A percentile compares a stretch with the other conserved stretches of the same genome.
Conservation (phyloP, 129 eudicot species). For the Helianthus tuberosus region DNA sequence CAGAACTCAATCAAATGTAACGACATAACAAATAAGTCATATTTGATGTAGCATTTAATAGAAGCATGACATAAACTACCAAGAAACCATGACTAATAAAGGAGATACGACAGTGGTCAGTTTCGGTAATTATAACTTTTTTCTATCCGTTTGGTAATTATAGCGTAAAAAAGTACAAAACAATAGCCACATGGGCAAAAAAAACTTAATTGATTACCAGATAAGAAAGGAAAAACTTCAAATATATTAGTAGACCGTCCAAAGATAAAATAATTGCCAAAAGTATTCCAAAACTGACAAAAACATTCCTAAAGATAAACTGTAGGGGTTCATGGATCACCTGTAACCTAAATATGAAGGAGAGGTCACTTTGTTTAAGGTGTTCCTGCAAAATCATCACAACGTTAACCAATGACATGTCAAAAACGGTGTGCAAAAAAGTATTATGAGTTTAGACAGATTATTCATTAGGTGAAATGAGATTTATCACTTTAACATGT, state of each 20-base stretch:
- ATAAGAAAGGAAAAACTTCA: neutral
- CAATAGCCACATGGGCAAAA: neutral
- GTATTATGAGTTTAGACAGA: neutral
- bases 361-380: constrained; percentile 82
- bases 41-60: constrained; percentile 13
- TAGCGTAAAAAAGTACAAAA: neutral
- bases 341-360: constrained; percentile 95
- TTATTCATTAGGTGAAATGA: neutral
- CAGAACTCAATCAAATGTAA: constrained; percentile 14
- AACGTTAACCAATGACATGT: constrained; percentile 22
- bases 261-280: neutral
- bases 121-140: neutral
- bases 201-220: neutral
- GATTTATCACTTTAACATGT: constrained; percentile 3
- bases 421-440: neutral
- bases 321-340: constrained; percentile 41
- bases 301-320: constrained; percentile 3
- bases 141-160: neutral
- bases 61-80: neutral
- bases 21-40: constrained; percentile 17
- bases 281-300: neutral
- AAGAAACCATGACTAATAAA: constrained; percentile 13
- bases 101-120: neutral
- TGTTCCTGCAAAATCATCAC: constrained; percentile 74
- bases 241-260: neutral